A percentile compares a stretch with the other conserved stretches of the same genome.
phyloP scores from a whole-genome alignment of 371 early-diverging fungal genomes.

The Circinella umbellata region DNA sequence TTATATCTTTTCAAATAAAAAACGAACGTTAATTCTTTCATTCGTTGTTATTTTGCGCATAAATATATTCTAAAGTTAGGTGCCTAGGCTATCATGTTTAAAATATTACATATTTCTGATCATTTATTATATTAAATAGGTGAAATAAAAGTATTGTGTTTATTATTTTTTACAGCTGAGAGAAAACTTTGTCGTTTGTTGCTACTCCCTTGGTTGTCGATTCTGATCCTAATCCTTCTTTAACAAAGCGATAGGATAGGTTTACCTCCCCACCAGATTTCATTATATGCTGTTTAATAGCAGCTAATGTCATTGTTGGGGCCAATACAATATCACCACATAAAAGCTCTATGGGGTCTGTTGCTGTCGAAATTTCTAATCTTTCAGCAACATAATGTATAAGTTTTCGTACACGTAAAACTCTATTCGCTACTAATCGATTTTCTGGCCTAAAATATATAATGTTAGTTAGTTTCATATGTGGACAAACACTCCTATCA shows the following conservation, averaged over 20 bases:
- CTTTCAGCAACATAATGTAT: conserved; percentile 83
- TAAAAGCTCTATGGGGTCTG: conserved; percentile 65
- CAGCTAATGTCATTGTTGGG: conserved; percentile 82
- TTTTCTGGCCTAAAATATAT: conserved; percentile 55
- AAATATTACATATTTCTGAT: too few relatives aligned
- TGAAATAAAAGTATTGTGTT: neutral
- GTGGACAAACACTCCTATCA: neutral
- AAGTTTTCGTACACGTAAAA: conserved; percentile 87
- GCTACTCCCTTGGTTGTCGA: too few relatives aligned
- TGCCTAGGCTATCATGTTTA: too few relatives aligned
- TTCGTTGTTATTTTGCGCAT: too few relatives aligned
- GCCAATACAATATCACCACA: conserved; percentile 78
- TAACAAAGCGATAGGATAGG: conserved; percentile 64
- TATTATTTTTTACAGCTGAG: neutral
- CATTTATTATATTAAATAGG: neutral
- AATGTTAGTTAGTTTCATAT: neutral
- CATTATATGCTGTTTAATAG: conserved; percentile 83
- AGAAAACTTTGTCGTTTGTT: neutral
- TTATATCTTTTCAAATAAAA: too few relatives aligned
- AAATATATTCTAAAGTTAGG: too few relatives aligned
- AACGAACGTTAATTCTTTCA: too few relatives aligned
- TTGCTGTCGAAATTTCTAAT: conserved; percentile 41
- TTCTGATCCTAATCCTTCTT: conserved; percentile 8
- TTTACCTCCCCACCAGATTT: conserved; percentile 83
- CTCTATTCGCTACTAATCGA: conserved; percentile 83